A percentile compares a stretch with the other conserved stretches of the same genome.
Conservation (phyloP, 305 asterid genomes). For the Solanum hybrid region DNA sequence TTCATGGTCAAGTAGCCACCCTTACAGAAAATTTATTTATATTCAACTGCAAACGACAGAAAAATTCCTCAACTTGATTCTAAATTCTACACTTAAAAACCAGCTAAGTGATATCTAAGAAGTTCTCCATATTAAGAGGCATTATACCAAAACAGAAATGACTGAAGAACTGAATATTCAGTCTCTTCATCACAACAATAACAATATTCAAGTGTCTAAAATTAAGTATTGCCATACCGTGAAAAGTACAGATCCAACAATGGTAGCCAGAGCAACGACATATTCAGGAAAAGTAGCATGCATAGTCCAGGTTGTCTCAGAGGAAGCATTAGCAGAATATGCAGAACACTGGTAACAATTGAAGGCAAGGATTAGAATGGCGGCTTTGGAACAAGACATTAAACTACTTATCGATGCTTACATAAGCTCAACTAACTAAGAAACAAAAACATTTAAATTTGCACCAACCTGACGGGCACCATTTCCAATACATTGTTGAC, state of each 20-base stretch:
- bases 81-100: background rate
- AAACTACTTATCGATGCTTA: background rate
- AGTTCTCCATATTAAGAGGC: background rate
- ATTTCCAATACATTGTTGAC: slow-evolving; percentile 66
- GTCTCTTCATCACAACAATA: background rate
- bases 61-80: background rate
- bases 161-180: background rate
- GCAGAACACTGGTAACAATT: slow-evolving; percentile 67
- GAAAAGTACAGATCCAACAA: slow-evolving; percentile 93
- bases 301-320: slow-evolving; percentile 94
- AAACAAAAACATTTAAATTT: background rate
- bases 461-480: slow-evolving; percentile 56
- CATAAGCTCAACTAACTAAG: background rate
- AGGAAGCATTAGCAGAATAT: slow-evolving; percentile 62
- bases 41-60: background rate
- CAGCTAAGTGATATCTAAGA: background rate
- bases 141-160: background rate
- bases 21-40: background rate
- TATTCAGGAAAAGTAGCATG: slow-evolving; percentile 91
- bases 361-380: slow-evolving; percentile 1
- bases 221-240: slow-evolving; percentile 39
- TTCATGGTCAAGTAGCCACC: background rate
- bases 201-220: background rate
- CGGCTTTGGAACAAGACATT: background rate
- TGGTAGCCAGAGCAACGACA: slow-evolving; percentile 91